Conservation (phyloP, 768 basidiomycete genomes). For the Russula sp. region DNA sequence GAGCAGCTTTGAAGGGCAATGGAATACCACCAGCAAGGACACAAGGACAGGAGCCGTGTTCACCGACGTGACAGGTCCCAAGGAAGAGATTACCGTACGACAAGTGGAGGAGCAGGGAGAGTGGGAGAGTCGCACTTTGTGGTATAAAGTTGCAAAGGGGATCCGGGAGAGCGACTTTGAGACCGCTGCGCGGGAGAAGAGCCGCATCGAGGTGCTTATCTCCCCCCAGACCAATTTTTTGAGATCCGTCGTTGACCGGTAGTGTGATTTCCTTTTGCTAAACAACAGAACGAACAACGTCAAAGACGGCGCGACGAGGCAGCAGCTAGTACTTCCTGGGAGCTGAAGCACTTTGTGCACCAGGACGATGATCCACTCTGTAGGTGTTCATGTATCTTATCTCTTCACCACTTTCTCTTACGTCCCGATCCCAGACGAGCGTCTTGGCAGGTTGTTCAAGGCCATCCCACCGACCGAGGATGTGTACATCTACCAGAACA, state of each 20-base stretch:
- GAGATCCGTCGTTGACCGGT: neutral
- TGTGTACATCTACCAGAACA: conserved; percentile 61
- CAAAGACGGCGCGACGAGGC: conserved; percentile 80
- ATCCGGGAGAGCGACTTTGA: conserved; percentile 92
- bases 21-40: conserved; percentile 65
- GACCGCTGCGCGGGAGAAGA: conserved; percentile 81
- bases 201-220: conserved; percentile 69
- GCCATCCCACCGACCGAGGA: conserved; percentile 69
- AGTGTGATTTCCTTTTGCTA: neutral
- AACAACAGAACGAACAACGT: conserved; percentile 78
- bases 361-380: conserved; percentile 68
- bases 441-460: conserved; percentile 56
- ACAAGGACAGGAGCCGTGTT: conserved; percentile 47
- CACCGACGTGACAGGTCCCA: conserved; percentile 67
- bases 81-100: conserved; percentile 69
- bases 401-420: conserved; percentile 3
- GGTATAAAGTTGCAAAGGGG: conserved; percentile 83
- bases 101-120: conserved; percentile 60
- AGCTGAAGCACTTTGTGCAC: conserved; percentile 69
- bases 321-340: conserved; percentile 67
- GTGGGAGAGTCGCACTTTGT: conserved; percentile 83
- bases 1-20: conserved; percentile 65
- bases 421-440: conserved; percentile 45
- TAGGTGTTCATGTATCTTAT: conserved; percentile 33
- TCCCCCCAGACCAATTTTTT: neutral